Evolutionary conservation across 2,329 filamentous ascomycete genomes (phyloP), one percentile per base, ranked within the genome.

Genomic region (Trichoderma semiorbis): DNA sequence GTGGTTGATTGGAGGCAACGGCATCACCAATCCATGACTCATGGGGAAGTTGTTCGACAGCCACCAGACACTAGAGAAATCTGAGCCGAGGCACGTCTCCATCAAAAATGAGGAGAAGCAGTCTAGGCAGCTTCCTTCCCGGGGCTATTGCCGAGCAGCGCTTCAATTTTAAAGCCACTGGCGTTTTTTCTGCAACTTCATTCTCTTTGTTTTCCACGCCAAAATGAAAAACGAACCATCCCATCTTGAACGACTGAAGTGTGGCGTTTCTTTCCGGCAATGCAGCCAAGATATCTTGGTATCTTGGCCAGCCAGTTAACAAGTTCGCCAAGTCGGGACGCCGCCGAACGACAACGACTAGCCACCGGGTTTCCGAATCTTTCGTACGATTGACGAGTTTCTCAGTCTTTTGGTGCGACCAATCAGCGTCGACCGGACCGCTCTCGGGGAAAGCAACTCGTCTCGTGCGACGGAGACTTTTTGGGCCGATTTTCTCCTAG

Each of bases 71-170:
- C 47, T 28, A 55, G 34, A 57, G 7, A 39, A 43, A 60, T n/a
- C 12, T 34, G n/a, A 47, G 36, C 65, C 65, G 55, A 60, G 65
- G 65, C 65, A 69, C n/a, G 36, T 5, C 28, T 60, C 65, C 36
- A 30, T 69, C 39, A 39, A 10, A 60, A 67, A 61, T 60, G 65
- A 69, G 65, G 65, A 60, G 55, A 47, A 69, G 55, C 50, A 24
- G 55, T 14, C 28, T 66, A 68, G 53, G 34, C 34, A 43, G 26
- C 34, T 68, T 68, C 53, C 53, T 57, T 39, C 18, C 53, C 64
- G 24, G 50, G 50, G 43, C 11, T 11, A n/a, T 26, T 32, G 24
- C 24, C 18, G 26, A 8, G 16, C 64, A 28, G 32, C 18, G 18
- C 18, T 43, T 43, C 34, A 14, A 30, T 39, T 28, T 34, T 57